phyloP scores from a whole-genome alignment of 2,329 filamentous ascomycete species.

The Colletotrichum scovillei region DNA sequence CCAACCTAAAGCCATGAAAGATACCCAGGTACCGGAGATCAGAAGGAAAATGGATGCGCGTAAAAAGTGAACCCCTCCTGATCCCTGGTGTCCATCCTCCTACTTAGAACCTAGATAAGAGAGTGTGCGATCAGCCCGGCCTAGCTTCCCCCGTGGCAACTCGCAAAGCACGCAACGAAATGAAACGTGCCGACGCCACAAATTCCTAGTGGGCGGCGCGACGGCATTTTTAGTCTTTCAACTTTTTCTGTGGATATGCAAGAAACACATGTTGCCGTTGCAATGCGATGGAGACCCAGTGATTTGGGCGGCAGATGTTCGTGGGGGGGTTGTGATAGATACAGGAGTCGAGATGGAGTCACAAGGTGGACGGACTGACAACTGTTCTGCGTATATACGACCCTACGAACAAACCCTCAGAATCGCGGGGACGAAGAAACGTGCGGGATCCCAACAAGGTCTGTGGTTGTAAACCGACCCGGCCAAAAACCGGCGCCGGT shows the following conservation, averaged over 20 bases:
- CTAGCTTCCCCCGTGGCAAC: constrained; percentile 13
- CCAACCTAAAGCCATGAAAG: not conserved
- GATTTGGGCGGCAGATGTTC: not conserved
- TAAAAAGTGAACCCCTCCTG: constrained; percentile 18
- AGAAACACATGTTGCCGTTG: not conserved
- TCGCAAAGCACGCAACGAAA: constrained; percentile 24
- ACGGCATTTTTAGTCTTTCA: not conserved
- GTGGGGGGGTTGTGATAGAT: not conserved
- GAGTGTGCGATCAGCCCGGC: not conserved
- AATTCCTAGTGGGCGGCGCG: constrained; percentile 12
- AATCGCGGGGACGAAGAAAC: not conserved
- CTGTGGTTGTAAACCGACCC: not conserved
- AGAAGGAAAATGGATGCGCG: not conserved
- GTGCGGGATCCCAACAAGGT: not conserved
- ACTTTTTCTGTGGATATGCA: not conserved
- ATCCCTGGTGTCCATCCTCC: not conserved
- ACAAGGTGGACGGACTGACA: no score
- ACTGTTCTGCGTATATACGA: no score
- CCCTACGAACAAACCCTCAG: no score
- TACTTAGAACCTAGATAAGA: not conserved
- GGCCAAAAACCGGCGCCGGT: not conserved
- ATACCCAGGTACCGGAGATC: not conserved
- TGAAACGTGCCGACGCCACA: constrained; percentile 29
- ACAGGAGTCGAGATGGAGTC: no score
- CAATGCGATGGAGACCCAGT: not conserved